These are phyloP conservation scores for Ceraceosorus bombacis DNA, from an alignment of 1,284 basidiomycete genomes.

Conservation along the genomic window DNA sequence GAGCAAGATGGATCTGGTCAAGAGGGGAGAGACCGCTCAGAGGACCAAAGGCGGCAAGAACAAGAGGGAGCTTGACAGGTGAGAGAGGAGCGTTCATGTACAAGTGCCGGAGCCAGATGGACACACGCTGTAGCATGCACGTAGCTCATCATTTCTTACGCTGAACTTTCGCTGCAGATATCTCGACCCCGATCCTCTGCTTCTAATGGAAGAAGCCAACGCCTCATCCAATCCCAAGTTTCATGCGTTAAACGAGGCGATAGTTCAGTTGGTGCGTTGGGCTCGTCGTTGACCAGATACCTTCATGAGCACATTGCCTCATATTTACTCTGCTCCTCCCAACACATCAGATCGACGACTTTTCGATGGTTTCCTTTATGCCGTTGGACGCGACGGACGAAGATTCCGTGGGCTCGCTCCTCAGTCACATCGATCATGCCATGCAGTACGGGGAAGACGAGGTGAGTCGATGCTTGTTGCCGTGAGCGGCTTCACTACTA, in stretches of 20 bases:
- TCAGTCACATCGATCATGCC: constrained; percentile 93
- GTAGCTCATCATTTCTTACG: background rate
- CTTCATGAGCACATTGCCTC: constrained; percentile 4
- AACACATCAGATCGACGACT: constrained; percentile 77
- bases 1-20: constrained; percentile 98
- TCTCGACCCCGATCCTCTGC: constrained; percentile 89
- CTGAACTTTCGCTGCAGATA: constrained; percentile 56
- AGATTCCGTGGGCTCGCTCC: constrained; percentile 78
- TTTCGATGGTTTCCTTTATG: constrained; percentile 92
- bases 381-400: constrained; percentile 84
- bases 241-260: constrained; percentile 84
- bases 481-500: background rate
- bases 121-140: background rate
- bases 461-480: constrained; percentile 1
- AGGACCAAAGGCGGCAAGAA: constrained; percentile 15
- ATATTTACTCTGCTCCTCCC: background rate
- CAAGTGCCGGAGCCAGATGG: too few relatives aligned
- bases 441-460: constrained; percentile 64
- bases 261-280: constrained; percentile 71
- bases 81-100: constrained; percentile 53
- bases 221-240: constrained; percentile 71
- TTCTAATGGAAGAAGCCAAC: constrained; percentile 66
- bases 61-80: constrained; percentile 56
- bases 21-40: constrained; percentile 59
- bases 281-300: background rate